These are phyloP conservation scores for Blastomyces gilchristii DNA, from an alignment of 2,329 filamentous ascomycete species.

Conservation along the genomic window DNA sequence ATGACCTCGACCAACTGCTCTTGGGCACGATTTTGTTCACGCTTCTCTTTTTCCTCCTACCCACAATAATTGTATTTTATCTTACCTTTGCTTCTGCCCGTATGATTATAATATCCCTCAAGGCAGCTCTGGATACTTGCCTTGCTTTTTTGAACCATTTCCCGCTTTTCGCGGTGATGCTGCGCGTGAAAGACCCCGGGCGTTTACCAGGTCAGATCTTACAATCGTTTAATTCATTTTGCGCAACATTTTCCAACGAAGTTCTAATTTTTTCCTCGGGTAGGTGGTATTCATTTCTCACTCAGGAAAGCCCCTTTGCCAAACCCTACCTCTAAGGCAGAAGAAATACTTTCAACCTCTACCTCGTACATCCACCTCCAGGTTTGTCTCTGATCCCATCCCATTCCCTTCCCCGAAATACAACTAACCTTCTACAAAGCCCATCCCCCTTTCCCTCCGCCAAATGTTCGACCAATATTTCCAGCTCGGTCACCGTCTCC, in stretches of 20 bases:
- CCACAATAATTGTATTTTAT: constrained; percentile 93
- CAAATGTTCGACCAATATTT: constrained; percentile 98
- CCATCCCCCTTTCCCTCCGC: constrained; percentile 78
- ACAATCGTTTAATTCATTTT: constrained; percentile 6
- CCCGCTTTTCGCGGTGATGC: constrained; percentile 91
- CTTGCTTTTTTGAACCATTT: constrained; percentile 96
- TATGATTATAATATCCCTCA: constrained; percentile 89
- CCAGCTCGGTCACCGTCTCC: constrained; percentile 80
- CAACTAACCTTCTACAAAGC: constrained; percentile 41
- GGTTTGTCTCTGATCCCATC: constrained; percentile 37
- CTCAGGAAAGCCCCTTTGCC: constrained; percentile 60
- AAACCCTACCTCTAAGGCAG: constrained; percentile 13
- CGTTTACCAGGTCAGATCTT: constrained; percentile 62
- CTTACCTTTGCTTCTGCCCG: constrained; percentile 88
- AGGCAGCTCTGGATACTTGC: constrained; percentile 81
- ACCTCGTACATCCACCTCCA: constrained; percentile 81
- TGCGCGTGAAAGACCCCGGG: constrained; percentile 83
- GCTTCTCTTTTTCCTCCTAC: constrained; percentile 83
- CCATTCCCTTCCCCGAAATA: neutral
- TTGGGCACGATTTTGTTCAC: constrained; percentile 96
- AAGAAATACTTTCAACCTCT: constrained; percentile 40
- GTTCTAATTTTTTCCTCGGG: constrained; percentile 10
- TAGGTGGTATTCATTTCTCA: constrained; percentile 80
- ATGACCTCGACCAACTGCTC: constrained; percentile 91
- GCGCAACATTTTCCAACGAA: constrained; percentile 15